Evolutionary conservation across 805 yeast genomes (phyloP), one percentile per base, ranked within the genome.

Genomic region (Spathaspora gorwiae): DNA sequence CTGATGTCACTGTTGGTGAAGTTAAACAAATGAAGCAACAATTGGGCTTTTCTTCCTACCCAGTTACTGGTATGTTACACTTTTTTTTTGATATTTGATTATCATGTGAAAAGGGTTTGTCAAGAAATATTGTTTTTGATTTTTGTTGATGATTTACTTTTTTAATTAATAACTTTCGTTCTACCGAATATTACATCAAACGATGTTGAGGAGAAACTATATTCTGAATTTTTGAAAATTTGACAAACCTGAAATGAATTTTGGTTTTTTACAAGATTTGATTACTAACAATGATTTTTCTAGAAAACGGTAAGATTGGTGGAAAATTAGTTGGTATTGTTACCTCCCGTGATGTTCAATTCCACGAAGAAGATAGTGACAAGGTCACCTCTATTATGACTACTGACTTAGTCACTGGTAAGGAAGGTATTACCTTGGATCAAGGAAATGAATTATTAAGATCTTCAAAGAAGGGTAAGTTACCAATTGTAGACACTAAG

Each of bases 291-390:
- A 34, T 39, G 39, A 39, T 33, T 26, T 51, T 29, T 68, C 24
- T 19, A 92, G 99, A 86, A 70, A 75, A 71, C 64, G 99, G 99
- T 60, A 70, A 83, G 59, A 74, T 83, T 65, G 89, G 90, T 53
- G 95, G 95, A 48, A 92, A 94, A 69, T 81, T 94, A 52, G 73
- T 92, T 47, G 99, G 99, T 74, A 89, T 94, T 59, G 81, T 94
- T 66, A 92, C 99, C 46, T 87, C 97, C 40, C 90, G 99, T 76
- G 99, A 94, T 70, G 81, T 88, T 52, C 98, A 94, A 77, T 94
- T 94, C 79, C 85, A 84, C 63, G 97, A 90, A 59, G 81, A 86
- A 54, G 78, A 78, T 50, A 40, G 70, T 24, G 66, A 84, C 40
- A 64, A 70, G 44, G 86, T 90, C 51, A 66, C 85, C 44, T 87